phyloP scores from a whole-genome alignment of 73 alveolate genomes.

The Paramecium biaurelia region DNA sequence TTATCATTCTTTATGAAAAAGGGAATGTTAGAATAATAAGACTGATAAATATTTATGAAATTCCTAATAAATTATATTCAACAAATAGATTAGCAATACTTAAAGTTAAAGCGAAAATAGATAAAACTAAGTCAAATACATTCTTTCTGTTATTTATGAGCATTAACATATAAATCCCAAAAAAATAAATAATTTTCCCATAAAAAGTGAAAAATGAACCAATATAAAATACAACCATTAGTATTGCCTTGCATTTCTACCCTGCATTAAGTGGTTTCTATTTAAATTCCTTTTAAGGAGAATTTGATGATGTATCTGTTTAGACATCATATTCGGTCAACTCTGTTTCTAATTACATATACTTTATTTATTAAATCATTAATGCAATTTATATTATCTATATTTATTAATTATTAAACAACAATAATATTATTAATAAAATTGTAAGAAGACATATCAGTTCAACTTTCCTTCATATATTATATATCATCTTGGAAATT shows the following conservation, averaged over 20 bases:
- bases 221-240: not conserved
- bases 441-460: not conserved
- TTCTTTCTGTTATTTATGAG: not conserved
- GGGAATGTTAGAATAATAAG: not conserved
- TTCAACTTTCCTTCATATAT: no score
- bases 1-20: constrained; percentile 9
- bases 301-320: not conserved
- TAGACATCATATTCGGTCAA: not conserved
- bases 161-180: not conserved
- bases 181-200: not conserved
- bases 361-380: constrained; percentile 21
- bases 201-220: not conserved
- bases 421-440: not conserved
- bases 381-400: not conserved
- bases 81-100: not conserved
- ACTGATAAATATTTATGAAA: not conserved
- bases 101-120: not conserved
- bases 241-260: not conserved
- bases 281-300: not conserved
- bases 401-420: not conserved
- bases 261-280: not conserved
- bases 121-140: not conserved
- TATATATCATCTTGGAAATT: no score
- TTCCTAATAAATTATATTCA: not conserved
- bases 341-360: constrained; percentile 23